Percentiles rank a stretch among this genome's conserved stretches.
These are phyloP conservation scores for Boletus rex-veris DNA, from an alignment of 768 basidiomycete species.

Conservation along the genomic window DNA sequence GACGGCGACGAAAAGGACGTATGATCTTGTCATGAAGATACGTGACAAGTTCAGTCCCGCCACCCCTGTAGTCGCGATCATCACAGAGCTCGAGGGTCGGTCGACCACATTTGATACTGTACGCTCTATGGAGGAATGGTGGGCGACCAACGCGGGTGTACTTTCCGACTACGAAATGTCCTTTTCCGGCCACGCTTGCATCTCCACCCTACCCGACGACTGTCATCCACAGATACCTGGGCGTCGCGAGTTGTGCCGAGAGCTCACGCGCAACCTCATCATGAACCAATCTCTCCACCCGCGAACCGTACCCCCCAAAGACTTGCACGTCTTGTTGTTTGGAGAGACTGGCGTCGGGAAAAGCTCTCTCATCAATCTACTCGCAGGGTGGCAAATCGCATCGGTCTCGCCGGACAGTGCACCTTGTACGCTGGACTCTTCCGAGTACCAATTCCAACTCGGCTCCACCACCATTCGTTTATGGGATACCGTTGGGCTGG, in stretches of 20 bases:
- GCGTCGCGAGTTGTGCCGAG: constrained; percentile 19
- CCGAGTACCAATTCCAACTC: constrained; percentile 28
- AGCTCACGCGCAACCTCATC: constrained; percentile 19
- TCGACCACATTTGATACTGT: constrained; percentile 7
- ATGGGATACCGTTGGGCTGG: constrained; percentile 35
- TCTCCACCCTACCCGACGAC: constrained; percentile 31
- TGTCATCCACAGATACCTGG: constrained; percentile 20
- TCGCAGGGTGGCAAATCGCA: constrained; percentile 26
- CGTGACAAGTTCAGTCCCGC: constrained; percentile 13
- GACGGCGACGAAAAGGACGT: constrained; percentile 16
- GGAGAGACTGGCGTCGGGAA: constrained; percentile 34
- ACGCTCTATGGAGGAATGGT: constrained; percentile 38
- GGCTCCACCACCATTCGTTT: constrained; percentile 21
- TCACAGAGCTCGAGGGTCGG: constrained; percentile 31
- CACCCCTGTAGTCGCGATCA: constrained; percentile 26
- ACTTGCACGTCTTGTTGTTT: constrained; percentile 37
- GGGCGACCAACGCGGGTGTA: constrained; percentile 27
- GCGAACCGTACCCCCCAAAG: constrained; percentile 15
- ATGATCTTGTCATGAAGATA: constrained; percentile 15
- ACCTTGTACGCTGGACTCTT: constrained; percentile 34
- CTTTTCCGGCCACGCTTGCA: constrained; percentile 37
- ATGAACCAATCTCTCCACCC: constrained; percentile 12
- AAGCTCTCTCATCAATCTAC: constrained; percentile 28
- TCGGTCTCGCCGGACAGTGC: constrained; percentile 20
- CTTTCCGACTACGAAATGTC: constrained; percentile 30